Evolutionary conservation across 164 flowering plant genomes (phyloP).

Genomic region (Sextonia rubra): DNA sequence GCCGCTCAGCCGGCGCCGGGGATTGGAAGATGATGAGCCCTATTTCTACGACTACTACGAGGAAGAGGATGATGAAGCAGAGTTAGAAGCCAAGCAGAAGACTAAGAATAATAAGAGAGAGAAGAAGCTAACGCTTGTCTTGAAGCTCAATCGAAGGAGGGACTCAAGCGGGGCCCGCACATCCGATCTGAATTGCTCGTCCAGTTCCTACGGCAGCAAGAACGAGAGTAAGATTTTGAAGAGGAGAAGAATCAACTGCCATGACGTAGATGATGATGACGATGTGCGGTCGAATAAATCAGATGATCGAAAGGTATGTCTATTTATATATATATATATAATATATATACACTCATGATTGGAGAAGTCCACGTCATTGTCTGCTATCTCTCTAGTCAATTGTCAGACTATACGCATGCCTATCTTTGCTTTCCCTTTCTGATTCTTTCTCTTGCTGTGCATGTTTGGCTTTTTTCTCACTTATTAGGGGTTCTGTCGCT

Average conservation of each 20-base stretch:
- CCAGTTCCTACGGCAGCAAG: constrained; percentile 5
- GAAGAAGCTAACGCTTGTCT: constrained; percentile 67
- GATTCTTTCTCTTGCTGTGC: constrained; percentile 2
- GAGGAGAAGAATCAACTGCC: constrained; percentile 40
- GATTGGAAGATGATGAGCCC: constrained; percentile 26
- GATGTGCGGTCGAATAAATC: constrained; percentile 19
- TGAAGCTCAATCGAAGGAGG: constrained; percentile 27
- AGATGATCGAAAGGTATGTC: constrained; percentile 7
- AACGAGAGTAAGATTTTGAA: constrained; percentile 34
- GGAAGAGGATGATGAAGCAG: constrained; percentile 28
- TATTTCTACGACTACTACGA: constrained; percentile 20
- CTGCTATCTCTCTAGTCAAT: constrained; percentile 35
- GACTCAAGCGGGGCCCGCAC: background rate
- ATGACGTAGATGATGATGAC: constrained; percentile 11
- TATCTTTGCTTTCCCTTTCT: constrained; percentile 19
- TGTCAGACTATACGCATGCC: constrained; percentile 29
- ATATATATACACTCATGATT: background rate
- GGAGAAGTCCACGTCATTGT: background rate
- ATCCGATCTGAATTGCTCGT: background rate
- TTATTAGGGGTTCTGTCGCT: background rate
- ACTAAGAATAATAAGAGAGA: constrained; percentile 40
- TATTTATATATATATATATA: too few species aligned
- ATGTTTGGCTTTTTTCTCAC: background rate
- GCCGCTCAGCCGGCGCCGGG: constrained; percentile 8
- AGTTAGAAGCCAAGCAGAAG: constrained; percentile 33